A percentile compares a stretch with the other conserved stretches of the same genome.
Conservation (phyloP, 164 flowering plant genomes). For the Paratinospora sagittata region DNA sequence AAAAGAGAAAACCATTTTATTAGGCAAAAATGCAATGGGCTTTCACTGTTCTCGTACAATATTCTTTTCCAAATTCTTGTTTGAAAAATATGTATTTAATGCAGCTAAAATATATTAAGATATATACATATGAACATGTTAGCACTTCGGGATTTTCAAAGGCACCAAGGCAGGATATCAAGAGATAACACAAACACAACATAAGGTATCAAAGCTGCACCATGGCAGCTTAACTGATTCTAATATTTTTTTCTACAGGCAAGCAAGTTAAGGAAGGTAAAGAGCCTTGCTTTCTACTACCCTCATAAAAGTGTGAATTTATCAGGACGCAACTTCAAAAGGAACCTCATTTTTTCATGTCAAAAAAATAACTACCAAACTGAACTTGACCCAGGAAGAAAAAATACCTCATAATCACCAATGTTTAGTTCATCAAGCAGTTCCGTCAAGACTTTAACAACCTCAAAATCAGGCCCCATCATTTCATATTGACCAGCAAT, state of each 20-base stretch:
- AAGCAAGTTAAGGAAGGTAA: background rate
- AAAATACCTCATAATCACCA: constrained; percentile 86
- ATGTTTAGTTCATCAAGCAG: constrained; percentile 78
- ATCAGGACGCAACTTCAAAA: background rate
- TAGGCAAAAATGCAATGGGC: background rate
- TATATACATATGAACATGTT: background rate
- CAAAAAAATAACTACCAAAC: background rate
- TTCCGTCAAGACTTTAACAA: constrained; percentile 77
- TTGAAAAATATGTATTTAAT: background rate
- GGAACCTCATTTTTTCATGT: background rate
- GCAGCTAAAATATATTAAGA: background rate
- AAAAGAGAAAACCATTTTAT: background rate
- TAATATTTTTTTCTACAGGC: background rate
- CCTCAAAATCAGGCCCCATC: constrained; percentile 90
- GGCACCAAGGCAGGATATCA: background rate
- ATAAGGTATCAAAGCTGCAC: background rate
- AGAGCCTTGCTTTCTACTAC: background rate
- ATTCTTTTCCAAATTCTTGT: background rate
- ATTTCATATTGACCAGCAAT: constrained; percentile 80
- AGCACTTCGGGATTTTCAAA: background rate
- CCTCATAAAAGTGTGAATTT: background rate
- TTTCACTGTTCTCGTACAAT: background rate
- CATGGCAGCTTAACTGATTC: too few relatives aligned
- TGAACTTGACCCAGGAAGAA: constrained; percentile 2
- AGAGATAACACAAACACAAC: background rate